phyloP scores from a whole-genome alignment of 108 stramenopile species.

The Nitzschia sp. region DNA sequence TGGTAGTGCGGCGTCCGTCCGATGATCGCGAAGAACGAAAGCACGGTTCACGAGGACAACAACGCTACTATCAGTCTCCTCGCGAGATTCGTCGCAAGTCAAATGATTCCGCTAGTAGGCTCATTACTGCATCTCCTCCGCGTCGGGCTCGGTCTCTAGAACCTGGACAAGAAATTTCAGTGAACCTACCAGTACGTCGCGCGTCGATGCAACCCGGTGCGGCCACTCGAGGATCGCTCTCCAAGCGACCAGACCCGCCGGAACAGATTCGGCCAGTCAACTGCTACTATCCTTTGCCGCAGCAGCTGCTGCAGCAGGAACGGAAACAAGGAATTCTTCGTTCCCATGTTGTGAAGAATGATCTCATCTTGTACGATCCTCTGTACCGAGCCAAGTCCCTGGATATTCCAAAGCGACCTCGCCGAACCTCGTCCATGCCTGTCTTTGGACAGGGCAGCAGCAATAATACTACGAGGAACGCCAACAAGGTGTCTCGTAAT shows the following conservation, averaged over 20 bases:
- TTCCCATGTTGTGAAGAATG: neutral
- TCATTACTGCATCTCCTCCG: neutral
- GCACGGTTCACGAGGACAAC: neutral
- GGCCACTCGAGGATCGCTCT: neutral
- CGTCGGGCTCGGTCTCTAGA: neutral
- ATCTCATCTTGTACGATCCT: neutral
- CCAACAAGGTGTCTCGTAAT: neutral
- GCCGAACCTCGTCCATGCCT: conserved; percentile 1
- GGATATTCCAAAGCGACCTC: conserved; percentile 2
- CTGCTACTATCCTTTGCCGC: too few relatives aligned
- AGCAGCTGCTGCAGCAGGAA: too few relatives aligned
- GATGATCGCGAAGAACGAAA: neutral
- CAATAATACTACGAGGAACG: neutral
- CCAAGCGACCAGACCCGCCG: conserved; percentile 12
- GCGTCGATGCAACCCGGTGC: neutral
- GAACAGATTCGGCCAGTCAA: conserved; percentile 1
- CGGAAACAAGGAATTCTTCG: neutral
- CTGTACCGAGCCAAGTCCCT: conserved; percentile 4
- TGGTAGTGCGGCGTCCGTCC: neutral
- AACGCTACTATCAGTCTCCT: neutral
- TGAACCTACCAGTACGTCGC: neutral
- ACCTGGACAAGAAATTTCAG: neutral
- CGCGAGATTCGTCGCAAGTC: neutral
- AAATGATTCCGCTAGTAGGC: neutral
- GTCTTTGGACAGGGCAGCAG: neutral